phyloP scores from a whole-genome alignment of 2,329 filamentous ascomycete species.

The Verticillium zaregamsianum region DNA sequence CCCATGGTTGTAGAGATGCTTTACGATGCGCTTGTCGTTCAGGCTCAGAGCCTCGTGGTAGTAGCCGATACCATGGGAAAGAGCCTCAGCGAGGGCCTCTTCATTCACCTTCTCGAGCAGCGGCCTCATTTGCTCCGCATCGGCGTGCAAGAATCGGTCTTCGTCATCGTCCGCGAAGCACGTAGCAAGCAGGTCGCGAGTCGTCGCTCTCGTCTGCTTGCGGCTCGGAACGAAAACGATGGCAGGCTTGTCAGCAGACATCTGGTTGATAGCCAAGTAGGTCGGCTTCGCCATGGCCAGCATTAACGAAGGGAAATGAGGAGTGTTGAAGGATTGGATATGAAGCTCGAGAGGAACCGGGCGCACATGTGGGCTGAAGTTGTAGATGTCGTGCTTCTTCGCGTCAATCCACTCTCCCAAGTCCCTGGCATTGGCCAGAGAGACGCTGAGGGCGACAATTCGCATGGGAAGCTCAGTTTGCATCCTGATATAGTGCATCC shows the following conservation, averaged over 20 bases:
- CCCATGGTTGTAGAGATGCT: conserved; percentile 84
- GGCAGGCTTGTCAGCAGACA: conserved; percentile 84
- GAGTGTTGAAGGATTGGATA: conserved; percentile 91
- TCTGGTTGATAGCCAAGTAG: conserved; percentile 81
- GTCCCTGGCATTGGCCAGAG: conserved; percentile 87
- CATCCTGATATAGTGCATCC: conserved; percentile 92
- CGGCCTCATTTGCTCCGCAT: conserved; percentile 75
- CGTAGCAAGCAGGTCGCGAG: conserved; percentile 81
- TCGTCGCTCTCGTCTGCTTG: conserved; percentile 86
- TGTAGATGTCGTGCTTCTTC: conserved; percentile 97
- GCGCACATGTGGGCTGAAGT: conserved; percentile 91
- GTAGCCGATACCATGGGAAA: conserved; percentile 93
- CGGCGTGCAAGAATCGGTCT: conserved; percentile 85
- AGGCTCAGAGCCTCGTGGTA: conserved; percentile 90
- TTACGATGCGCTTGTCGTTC: conserved; percentile 90
- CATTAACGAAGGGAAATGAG: conserved; percentile 97
- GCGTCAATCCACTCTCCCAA: conserved; percentile 98
- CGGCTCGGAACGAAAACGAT: conserved; percentile 89
- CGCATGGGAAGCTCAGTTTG: conserved; percentile 82
- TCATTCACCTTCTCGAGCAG: conserved; percentile 82
- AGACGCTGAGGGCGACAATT: conserved; percentile 86
- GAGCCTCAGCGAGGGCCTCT: conserved; percentile 77
- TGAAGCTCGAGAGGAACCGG: conserved; percentile 88
- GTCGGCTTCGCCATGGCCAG: conserved; percentile 96
- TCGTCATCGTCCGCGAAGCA: conserved; percentile 87